Evolutionary conservation across 2,329 filamentous ascomycete genomes (phyloP), one percentile per base, ranked within the genome.

Genomic region (Alternaria triticina): DNA sequence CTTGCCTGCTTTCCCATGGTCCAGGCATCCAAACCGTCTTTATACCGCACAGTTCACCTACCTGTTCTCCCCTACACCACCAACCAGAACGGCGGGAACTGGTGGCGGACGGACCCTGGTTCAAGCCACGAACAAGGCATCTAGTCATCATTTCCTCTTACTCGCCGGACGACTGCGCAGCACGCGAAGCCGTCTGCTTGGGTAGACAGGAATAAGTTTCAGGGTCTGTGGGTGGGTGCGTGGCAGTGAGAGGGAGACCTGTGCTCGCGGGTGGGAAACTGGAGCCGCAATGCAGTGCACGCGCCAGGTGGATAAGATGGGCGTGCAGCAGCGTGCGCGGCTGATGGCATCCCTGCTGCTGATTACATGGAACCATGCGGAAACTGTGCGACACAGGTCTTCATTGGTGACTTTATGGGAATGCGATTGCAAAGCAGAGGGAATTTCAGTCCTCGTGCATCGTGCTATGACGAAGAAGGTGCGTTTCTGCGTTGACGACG

Each of bases 1-100:
- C 51, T 50, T 50, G 59, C 47, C 54, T 46, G 23, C 28, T 52
- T 50, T 47, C 50, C 54, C 30, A 52, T 63, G 59, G 30, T 59
- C 66, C 68, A 65, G 67, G 59, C 65, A 66, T 62, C 69, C 70
- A 75, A 73, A 74, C 72, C 55, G 68, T 71, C 75, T 76, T 76
- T 77, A 76, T 76, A 76, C 65, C 56, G 61, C 63, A 64, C 58
- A 58, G 55, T 57, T 57, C 59, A 58, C 30, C n/a, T 30, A 58
- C 54, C 59, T 47, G 40, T 47, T 58, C 51, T 12, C 56, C 13
- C 36, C 58, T 47, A 43, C 46, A 59, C 59, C 58, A 59, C 63
- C 68, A 70, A 70, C 68, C 66, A 67, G 45, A 64, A 63, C 33
- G 45, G 28, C 54, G 66, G 60, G 55, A 58, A 54, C 45, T 40